These are phyloP conservation scores for Coemansia brasiliensis DNA, from an alignment of 192 early-diverging fungal genomes.

Conservation along the genomic window DNA sequence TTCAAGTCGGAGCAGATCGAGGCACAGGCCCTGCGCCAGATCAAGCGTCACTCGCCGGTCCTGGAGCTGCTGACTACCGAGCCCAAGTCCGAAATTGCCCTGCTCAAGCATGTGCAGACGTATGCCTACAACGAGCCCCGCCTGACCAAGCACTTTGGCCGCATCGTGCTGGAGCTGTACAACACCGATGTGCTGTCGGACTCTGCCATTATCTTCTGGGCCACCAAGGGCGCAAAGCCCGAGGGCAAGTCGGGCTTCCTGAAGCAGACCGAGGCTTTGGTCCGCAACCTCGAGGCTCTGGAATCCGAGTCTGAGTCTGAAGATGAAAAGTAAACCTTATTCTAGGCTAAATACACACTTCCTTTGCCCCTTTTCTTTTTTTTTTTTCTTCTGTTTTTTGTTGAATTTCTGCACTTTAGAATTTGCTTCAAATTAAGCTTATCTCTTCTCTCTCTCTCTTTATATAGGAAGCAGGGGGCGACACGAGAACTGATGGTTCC, in stretches of 20 bases:
- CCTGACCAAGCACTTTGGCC: conserved; percentile 83
- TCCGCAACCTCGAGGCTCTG: conserved; percentile 74
- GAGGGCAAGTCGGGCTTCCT: conserved; percentile 88
- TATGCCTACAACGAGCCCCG: conserved; percentile 87
- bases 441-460: background rate
- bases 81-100: conserved; percentile 70
- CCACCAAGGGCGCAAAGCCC: conserved; percentile 82
- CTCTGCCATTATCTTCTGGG: conserved; percentile 92
- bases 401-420: background rate
- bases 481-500: conserved; percentile 5
- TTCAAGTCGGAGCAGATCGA: conserved; percentile 85
- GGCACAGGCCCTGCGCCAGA: conserved; percentile 61
- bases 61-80: conserved; percentile 66
- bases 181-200: conserved; percentile 89
- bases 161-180: conserved; percentile 82
- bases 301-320: conserved; percentile 59
- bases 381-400: background rate
- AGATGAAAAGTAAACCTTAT: conserved; percentile 15
- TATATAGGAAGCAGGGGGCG: background rate
- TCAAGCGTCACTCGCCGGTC: conserved; percentile 71
- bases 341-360: background rate
- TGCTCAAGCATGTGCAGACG: conserved; percentile 84
- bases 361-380: background rate
- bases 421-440: background rate
- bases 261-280: conserved; percentile 92